Percentiles rank a stretch among this genome's conserved stretches.
These are phyloP conservation scores for Russula ochroleuca DNA, from an alignment of 768 basidiomycete species.

Conservation along the genomic window DNA sequence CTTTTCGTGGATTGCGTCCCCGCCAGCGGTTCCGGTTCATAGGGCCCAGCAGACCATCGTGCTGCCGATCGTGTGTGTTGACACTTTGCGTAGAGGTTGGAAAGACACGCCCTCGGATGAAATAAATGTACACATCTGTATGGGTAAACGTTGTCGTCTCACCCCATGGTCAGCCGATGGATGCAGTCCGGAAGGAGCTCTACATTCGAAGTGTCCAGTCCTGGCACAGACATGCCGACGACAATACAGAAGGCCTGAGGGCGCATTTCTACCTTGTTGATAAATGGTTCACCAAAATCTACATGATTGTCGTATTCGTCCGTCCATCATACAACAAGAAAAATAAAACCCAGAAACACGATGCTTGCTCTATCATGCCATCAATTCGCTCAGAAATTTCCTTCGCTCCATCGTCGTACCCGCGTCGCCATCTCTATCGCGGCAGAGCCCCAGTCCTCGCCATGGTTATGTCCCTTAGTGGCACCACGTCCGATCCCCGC, in stretches of 20 bases:
- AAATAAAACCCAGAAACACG: not conserved
- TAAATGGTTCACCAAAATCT: not conserved
- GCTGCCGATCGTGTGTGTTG: no score
- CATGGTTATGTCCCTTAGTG: constrained; percentile 89
- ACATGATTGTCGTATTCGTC: not conserved
- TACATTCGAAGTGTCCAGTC: no score
- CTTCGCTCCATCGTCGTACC: constrained; percentile 61
- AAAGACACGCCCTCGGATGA: no score
- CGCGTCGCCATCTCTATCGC: constrained; percentile 90
- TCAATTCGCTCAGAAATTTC: constrained; percentile 46
- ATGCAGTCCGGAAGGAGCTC: not conserved
- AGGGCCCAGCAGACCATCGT: no score
- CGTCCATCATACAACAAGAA: constrained; percentile 1
- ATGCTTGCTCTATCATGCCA: not conserved
- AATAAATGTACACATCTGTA: no score
- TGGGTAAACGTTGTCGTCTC: no score
- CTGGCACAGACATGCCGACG: not conserved
- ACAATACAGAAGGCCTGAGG: not conserved
- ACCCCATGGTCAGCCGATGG: not conserved
- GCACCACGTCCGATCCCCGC: constrained; percentile 71
- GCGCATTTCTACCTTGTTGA: not conserved
- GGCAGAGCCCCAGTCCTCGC: constrained; percentile 95
- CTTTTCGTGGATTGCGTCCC: no score
- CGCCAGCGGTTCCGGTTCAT: no score
- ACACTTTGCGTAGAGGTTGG: no score